phyloP scores from a whole-genome alignment of 129 eudicot genomes.

The Rutidosis leptorrhynchoides region DNA sequence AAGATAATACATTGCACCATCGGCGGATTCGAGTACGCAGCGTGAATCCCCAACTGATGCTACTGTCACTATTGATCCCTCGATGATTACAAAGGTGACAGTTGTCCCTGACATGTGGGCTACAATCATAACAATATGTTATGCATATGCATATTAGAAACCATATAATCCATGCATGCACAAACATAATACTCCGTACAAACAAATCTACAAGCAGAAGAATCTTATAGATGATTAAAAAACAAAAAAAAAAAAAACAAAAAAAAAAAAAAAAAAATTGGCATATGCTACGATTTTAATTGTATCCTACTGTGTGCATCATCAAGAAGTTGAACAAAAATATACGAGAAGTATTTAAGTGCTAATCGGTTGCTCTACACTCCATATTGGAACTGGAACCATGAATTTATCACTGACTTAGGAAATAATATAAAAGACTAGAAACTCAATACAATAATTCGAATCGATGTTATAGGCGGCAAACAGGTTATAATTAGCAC shows the following conservation, averaged over 20 bases:
- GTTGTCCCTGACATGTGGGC: conserved; percentile 95
- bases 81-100: conserved; percentile 86
- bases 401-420: too few relatives aligned
- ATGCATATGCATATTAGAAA: conserved; percentile 16
- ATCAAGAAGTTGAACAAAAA: too few relatives aligned
- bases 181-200: not conserved
- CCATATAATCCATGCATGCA: conserved; percentile 9
- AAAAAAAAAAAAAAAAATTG: not conserved
- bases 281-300: not conserved
- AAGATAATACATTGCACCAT: conserved; percentile 66
- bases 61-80: conserved; percentile 82
- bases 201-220: not conserved
- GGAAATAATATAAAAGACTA: too few relatives aligned
- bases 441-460: too few relatives aligned
- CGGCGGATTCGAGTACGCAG: conserved; percentile 92
- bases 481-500: conserved; percentile 1
- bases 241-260: too few relatives aligned
- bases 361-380: too few relatives aligned
- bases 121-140: conserved; percentile 30
- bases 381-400: too few relatives aligned
- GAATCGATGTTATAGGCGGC: not conserved
- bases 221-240: conserved; percentile 17
- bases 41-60: conserved; percentile 99
- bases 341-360: too few relatives aligned
- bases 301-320: too few relatives aligned